A percentile compares a stretch with the other conserved stretches of the same genome.
phyloP scores from a whole-genome alignment of 805 yeast genomes.

The Millerago galiae region DNA sequence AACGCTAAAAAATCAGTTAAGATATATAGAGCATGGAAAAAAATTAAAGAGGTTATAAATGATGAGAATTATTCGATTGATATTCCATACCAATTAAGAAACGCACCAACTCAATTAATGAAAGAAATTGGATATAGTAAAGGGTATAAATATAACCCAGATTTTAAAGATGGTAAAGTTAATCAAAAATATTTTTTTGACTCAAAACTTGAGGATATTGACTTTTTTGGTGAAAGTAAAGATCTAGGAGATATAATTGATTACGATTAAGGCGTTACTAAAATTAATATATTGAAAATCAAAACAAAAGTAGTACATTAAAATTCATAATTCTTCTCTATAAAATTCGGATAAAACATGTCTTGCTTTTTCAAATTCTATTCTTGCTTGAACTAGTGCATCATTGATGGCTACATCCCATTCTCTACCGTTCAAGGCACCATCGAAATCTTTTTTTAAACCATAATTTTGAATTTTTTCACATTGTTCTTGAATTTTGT shows the following conservation, averaged over 20 bases:
- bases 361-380: constrained; percentile 45
- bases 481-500: constrained; percentile 77
- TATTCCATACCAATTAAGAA: constrained; percentile 74
- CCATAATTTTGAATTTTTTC: constrained; percentile 93
- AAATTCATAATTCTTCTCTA: constrained; percentile 25
- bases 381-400: constrained; percentile 46
- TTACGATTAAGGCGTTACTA: constrained; percentile 28
- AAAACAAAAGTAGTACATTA: no score
- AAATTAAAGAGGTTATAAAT: constrained; percentile 51
- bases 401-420: constrained; percentile 38
- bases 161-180: constrained; percentile 64
- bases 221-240: constrained; percentile 43
- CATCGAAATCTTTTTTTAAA: constrained; percentile 29
- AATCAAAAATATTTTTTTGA: constrained; percentile 72
- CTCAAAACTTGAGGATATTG: constrained; percentile 35
- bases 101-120: constrained; percentile 94
- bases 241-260: constrained; percentile 49
- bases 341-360: constrained; percentile 47
- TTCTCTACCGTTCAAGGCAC: constrained; percentile 17
- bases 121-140: constrained; percentile 78
- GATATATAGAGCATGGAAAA: constrained; percentile 73
- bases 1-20: constrained; percentile 80
- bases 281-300: background rate
- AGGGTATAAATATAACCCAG: constrained; percentile 86
- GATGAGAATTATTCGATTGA: constrained; percentile 43